These are phyloP conservation scores for Atkinsonella hypoxylon DNA, from an alignment of 2,329 filamentous ascomycete genomes.

Conservation along the genomic window DNA sequence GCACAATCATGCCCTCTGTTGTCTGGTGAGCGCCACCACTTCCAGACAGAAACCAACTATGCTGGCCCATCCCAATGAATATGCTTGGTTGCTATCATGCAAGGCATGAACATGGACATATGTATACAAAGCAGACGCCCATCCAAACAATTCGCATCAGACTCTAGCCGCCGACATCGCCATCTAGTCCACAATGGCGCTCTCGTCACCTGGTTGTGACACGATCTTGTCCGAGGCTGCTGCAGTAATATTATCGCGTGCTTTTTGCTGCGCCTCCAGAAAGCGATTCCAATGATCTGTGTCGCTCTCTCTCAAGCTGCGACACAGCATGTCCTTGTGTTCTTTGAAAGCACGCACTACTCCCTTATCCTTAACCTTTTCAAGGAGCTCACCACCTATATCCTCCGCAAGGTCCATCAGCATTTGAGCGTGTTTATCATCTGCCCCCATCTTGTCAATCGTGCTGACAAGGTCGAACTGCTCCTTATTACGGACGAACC, in stretches of 20 bases:
- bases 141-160: not conserved
- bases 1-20: no score
- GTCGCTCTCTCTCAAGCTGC: conserved; percentile 45
- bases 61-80: no score
- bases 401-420: conserved; percentile 53
- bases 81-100: no score
- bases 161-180: not conserved
- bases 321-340: conserved; percentile 37
- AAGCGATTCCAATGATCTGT: conserved; percentile 54
- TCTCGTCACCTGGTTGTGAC: conserved; percentile 21
- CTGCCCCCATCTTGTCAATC: conserved; percentile 36
- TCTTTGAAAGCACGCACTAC: conserved; percentile 50
- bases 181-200: conserved; percentile 28
- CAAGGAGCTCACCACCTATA: conserved; percentile 46
- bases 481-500: conserved; percentile 38
- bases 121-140: not conserved
- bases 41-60: no score
- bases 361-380: conserved; percentile 44
- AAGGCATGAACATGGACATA: not conserved
- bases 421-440: conserved; percentile 38
- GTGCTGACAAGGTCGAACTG: conserved; percentile 37
- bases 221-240: conserved; percentile 15
- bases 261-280: conserved; percentile 48
- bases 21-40: no score
- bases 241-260: conserved; percentile 37